Evolutionary conservation across 257 asterid genomes (phyloP).

Genomic region (Solanum lignicaule): DNA sequence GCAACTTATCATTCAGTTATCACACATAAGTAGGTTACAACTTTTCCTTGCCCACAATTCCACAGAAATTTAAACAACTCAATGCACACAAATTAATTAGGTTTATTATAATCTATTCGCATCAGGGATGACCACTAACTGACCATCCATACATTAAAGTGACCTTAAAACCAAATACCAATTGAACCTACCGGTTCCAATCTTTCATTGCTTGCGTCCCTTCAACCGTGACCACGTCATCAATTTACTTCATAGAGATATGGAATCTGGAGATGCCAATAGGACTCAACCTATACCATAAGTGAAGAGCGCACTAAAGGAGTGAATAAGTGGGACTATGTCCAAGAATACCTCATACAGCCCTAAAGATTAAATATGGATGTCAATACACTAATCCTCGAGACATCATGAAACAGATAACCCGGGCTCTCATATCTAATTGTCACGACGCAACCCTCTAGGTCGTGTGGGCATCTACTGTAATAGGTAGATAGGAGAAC

Average conservation of each 20-base stretch:
- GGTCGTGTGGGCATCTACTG: accelerated
- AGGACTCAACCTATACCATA: neutral
- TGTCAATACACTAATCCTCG: no score
- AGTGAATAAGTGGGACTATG: neutral
- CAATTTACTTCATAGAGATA: neutral
- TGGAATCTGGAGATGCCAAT: no score
- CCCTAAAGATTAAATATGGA: no score
- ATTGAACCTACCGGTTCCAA: neutral
- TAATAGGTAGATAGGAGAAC: neutral
- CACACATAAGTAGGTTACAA: neutral
- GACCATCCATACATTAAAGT: no score
- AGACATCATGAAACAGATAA: no score
- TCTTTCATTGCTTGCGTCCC: neutral
- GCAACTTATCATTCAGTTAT: neutral
- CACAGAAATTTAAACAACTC: no score
- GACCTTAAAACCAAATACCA: no score
- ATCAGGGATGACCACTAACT: neutral
- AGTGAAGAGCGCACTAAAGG: no score
- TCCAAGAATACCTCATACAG: no score
- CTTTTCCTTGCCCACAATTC: neutral
- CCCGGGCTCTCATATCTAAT: neutral
- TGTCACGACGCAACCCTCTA: neutral
- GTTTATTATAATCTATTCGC: neutral
- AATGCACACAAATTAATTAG: neutral
- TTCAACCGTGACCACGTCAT: neutral